phyloP scores from a whole-genome alignment of 2,329 filamentous ascomycete species.

The Coniella vitis region DNA sequence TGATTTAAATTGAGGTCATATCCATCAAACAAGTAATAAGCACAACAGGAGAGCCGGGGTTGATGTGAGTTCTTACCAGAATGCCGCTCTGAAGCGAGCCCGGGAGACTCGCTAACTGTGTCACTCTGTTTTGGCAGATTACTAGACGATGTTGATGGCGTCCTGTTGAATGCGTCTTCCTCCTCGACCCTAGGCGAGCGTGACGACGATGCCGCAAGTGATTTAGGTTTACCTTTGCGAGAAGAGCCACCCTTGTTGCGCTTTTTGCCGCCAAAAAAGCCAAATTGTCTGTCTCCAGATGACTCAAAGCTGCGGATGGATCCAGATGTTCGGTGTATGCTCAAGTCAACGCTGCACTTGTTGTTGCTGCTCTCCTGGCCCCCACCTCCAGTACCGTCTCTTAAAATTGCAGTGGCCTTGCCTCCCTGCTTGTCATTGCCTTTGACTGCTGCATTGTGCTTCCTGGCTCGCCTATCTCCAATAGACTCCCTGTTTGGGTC shows the following conservation, averaged over 20 bases:
- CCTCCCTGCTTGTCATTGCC: constrained; percentile 25
- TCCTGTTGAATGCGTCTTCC: neutral
- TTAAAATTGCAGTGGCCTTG: constrained; percentile 1
- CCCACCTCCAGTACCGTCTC: neutral
- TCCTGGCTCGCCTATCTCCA: constrained; percentile 44
- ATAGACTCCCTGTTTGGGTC: constrained; percentile 46
- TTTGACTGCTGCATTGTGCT: constrained; percentile 33
- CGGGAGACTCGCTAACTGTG: neutral
- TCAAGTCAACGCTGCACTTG: too few species aligned
- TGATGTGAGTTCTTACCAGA: constrained; percentile 1
- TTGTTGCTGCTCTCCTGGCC: constrained; percentile 15
- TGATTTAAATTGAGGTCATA: neutral
- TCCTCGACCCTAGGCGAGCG: constrained; percentile 8
- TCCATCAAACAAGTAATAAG: too few species aligned
- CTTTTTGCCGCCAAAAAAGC: constrained; percentile 36
- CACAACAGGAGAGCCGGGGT: too few species aligned
- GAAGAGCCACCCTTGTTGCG: constrained; percentile 27
- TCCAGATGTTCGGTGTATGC: constrained; percentile 24
- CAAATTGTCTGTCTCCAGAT: constrained; percentile 32
- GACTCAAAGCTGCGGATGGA: constrained; percentile 40
- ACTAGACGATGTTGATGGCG: neutral
- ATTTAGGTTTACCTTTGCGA: constrained; percentile 14
- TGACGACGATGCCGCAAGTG: constrained; percentile 5
- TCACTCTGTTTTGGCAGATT: constrained; percentile 14
- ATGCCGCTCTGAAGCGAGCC: neutral